A percentile compares a stretch with the other conserved stretches of the same genome.
These are phyloP conservation scores for Ambrosiella xylebori DNA, from an alignment of 2,329 filamentous ascomycete species.

Conservation along the genomic window DNA sequence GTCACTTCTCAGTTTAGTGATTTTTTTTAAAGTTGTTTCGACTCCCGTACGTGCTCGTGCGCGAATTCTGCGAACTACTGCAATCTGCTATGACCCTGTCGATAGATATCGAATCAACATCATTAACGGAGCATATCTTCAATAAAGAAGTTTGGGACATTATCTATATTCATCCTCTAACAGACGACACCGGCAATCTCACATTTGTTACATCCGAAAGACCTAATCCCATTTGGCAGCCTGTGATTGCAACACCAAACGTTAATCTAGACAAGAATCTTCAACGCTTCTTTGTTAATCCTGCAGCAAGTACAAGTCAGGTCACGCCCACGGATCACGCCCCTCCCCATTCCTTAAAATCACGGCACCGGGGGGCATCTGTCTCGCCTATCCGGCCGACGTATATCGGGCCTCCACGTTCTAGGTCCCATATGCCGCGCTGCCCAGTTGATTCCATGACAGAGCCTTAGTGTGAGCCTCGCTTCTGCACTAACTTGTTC, in stretches of 20 bases:
- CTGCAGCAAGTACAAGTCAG: not conserved
- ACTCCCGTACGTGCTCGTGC: not conserved
- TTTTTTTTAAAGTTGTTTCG: not conserved
- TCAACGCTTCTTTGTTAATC: not conserved
- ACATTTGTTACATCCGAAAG: no score
- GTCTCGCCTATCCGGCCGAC: not conserved
- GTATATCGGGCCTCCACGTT: not conserved
- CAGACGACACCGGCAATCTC: no score
- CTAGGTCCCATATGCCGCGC: not conserved
- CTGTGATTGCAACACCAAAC: not conserved
- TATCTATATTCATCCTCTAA: no score
- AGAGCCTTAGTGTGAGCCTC: not conserved
- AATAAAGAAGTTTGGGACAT: no score
- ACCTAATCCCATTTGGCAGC: no score
- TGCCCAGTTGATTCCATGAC: not conserved
- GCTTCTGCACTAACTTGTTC: not conserved
- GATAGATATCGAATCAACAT: not conserved
- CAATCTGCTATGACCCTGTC: not conserved
- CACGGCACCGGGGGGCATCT: not conserved
- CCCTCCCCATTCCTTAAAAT: not conserved
- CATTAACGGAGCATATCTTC: not conserved
- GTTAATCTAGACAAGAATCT: not conserved
- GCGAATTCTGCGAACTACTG: not conserved
- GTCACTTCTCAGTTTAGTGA: not conserved
- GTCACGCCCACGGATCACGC: not conserved